Base-by-base conservation (phyloP, 306 rosid genomes). In the Castanospermum australe region DNA sequence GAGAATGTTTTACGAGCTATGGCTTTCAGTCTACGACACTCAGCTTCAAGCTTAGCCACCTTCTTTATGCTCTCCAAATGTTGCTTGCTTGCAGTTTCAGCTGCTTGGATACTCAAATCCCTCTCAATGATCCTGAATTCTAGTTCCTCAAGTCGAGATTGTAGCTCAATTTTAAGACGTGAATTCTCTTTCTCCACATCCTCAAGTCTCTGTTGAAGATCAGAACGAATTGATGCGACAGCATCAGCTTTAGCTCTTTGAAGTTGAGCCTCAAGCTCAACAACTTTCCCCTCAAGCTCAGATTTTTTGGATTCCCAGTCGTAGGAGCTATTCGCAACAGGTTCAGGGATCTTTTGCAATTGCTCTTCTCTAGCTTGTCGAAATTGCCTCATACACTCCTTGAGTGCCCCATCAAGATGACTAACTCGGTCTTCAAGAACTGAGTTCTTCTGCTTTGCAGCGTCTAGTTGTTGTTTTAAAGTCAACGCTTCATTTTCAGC, bases 331-430 rank as follows among this genome's bases (percentile, higher is more conserved):
- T 69, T 81, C 21, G 76, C 56, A 71, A 84, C 51, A 71, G 57
- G 62, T 70, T 81, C 96, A n/a, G 38, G 54, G 50, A 72, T 78
- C 75, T 83, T 86, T 73, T 44, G 81, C 28, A 86, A 88, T 51
- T 86, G 90, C 39, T 87, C 96, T 76, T 89, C 93, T 81, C 90
- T 87, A 15, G 89, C 86, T 80, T 91, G 93, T 73, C 86, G 78
- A 81, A 91, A 90, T 72, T 89, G 90, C 88, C 87, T 78, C 80
- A 87, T 80, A 48, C 93, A 91, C 72, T 87, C 89, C 81, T 89
- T 87, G 75, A 91, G 86, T 79, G 90, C 96, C 41, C 87, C 90
- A 57, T 91, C 93, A 65, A 89, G 93, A 87, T 87, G 90, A 87
- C 82, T 81, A 60, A 87, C 82, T 45, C 88, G 90, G 74, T 89